Evolutionary conservation across 257 asterid species (phyloP).

Genomic region (Nemophila menziesii): DNA sequence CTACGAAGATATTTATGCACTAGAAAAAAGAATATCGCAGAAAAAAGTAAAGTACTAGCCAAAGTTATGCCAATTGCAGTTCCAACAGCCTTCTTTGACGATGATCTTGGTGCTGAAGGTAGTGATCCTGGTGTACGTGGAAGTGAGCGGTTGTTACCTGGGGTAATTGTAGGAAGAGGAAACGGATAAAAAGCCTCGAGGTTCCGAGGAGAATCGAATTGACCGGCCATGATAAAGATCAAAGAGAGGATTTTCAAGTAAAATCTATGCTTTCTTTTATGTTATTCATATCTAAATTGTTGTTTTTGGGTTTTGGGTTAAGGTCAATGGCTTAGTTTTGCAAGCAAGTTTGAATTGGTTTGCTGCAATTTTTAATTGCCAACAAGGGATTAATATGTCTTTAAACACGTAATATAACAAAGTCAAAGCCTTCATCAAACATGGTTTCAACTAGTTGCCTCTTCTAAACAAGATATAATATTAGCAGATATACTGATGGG

Average conservation of each 20-base stretch:
- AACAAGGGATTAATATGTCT: constrained; percentile 12
- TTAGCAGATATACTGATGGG: too few species aligned
- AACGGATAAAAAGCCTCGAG: constrained; percentile 53
- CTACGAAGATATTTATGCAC: constrained; percentile 22
- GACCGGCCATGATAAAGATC: constrained; percentile 35
- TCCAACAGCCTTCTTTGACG: constrained; percentile 47
- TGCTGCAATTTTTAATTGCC: neutral
- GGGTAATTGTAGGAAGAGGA: constrained; percentile 13
- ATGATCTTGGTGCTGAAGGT: constrained; percentile 10
- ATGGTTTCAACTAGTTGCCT: constrained; percentile 9
- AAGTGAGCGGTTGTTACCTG: neutral
- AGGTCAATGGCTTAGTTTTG: constrained; percentile 21
- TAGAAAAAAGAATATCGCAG: constrained; percentile 34
- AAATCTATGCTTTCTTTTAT: constrained; percentile 8
- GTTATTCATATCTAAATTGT: constrained; percentile 33
- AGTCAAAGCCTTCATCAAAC: constrained; percentile 34
- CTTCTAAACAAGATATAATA: too few species aligned
- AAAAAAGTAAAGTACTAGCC: constrained; percentile 35
- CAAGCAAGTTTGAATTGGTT: constrained; percentile 5
- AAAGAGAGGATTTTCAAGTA: constrained; percentile 14
- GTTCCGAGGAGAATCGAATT: constrained; percentile 40
- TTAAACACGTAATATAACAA: constrained; percentile 17
- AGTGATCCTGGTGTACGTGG: constrained; percentile 11
- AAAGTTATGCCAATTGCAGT: constrained; percentile 57
- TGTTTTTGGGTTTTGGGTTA: constrained; percentile 16